These are phyloP conservation scores for Cajanus cajan DNA, from an alignment of 306 rosid genomes.

Conservation along the genomic window DNA sequence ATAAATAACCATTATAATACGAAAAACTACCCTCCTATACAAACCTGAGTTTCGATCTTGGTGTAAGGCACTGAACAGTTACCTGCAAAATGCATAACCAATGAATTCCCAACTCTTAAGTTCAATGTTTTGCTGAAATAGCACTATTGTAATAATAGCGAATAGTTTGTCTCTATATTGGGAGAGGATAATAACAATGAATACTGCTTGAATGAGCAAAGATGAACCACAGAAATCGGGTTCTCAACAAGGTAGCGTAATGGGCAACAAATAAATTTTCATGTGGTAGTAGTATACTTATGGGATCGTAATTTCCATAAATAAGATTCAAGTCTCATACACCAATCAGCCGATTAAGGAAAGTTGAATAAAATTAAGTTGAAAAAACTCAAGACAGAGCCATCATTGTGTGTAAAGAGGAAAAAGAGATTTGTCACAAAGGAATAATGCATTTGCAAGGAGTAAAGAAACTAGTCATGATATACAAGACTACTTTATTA, in stretches of 20 bases:
- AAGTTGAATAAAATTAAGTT: conserved; percentile 14
- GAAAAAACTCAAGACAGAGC: not conserved
- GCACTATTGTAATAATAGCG: conserved; percentile 12
- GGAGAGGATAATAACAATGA: not conserved
- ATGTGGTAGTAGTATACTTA: not conserved
- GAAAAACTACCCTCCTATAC: conserved; percentile 19
- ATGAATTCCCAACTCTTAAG: conserved; percentile 33
- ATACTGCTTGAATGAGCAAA: conserved; percentile 18
- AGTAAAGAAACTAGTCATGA: not conserved
- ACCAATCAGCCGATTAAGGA: not conserved
- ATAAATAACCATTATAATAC: conserved; percentile 2
- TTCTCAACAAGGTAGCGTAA: conserved; percentile 24
- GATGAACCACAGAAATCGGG: conserved; percentile 6
- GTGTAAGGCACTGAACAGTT: conserved; percentile 53
- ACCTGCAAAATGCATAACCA: conserved; percentile 44
- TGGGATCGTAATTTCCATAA: not conserved
- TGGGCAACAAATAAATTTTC: not conserved
- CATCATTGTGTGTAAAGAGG: not conserved
- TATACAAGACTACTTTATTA: conserved; percentile 1
- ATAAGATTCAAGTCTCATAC: not conserved
- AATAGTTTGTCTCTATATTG: conserved; percentile 3
- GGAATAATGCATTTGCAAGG: conserved; percentile 10
- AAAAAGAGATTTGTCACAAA: not conserved
- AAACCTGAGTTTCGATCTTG: conserved; percentile 45
- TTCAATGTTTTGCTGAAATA: conserved; percentile 27